Evolutionary conservation across 331 rosid genomes (phyloP), one percentile per base, ranked within the genome.

Genomic region (Erythrophleum ivorense): DNA sequence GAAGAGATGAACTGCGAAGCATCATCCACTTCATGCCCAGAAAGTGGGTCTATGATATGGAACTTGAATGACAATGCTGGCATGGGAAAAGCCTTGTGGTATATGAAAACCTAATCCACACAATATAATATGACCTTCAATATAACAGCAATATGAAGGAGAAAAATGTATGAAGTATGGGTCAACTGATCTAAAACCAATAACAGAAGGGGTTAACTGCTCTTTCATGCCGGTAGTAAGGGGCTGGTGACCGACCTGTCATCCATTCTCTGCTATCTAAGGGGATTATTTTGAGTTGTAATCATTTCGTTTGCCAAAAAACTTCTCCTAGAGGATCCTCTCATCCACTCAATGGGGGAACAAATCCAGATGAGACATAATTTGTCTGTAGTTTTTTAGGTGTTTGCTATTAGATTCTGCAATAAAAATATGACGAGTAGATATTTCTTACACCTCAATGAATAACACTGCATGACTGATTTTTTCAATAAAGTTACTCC

Each of bases 81-180:
- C 97, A 96, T 96, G 64, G 99, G 97, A 80, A 96, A 96, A 67
- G 94, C 97, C 87, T 96, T 96, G 90, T 96, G 98, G 89, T 94
- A 96, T 80, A 96, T 16, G 78, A 91, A 94, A 78, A 96, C 98
- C 99, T 96, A 79, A 62, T 80, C 75, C 88, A 83, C 67, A 83
- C 78, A 80, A 2, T 1, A 46, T 5, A 84, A 48, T 1, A 76
- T 0, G 73, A 83, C 41, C 81, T 76, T 71, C 84, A 43, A 33
- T 31, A 33, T 36, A 64, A 34, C 36, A 81, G n/a, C 31, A 75
- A 65, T 43, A 57, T 68, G 14, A 33, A 76, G 21, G 15, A 63
- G 69, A 49, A 64, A 36, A 80, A 58, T 10, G 52, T 62, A 29
- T 41, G 55, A 36, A 3, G 54, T 49, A 15, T 76, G 76, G 31